These are phyloP conservation scores for Candolleomyces aberdarensis DNA, from an alignment of 768 basidiomycete genomes.

Conservation along the genomic window DNA sequence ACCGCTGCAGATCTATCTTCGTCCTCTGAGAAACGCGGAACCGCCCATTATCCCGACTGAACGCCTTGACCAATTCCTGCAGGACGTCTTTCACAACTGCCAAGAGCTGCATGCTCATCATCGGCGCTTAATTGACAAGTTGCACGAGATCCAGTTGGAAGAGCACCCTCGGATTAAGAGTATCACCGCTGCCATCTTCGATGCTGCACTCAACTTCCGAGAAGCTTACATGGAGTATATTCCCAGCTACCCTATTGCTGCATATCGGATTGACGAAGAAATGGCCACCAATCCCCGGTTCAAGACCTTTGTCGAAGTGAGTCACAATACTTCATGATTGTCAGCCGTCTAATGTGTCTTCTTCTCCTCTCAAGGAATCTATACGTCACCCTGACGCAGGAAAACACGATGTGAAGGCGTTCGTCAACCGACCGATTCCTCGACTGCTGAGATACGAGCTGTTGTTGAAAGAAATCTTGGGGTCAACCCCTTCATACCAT, in stretches of 20 bases:
- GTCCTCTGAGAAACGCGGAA: conserved; percentile 65
- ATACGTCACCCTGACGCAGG: conserved; percentile 72
- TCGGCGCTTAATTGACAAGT: conserved; percentile 67
- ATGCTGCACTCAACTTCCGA: conserved; percentile 89
- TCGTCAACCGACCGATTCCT: conserved; percentile 90
- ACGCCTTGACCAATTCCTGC: conserved; percentile 70
- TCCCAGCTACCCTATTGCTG: conserved; percentile 90
- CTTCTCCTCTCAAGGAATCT: conserved; percentile 30
- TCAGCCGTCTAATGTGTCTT: conserved; percentile 8
- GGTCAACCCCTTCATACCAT: conserved; percentile 69
- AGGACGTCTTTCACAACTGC: conserved; percentile 89
- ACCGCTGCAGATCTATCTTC: conserved; percentile 68
- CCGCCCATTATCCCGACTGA: conserved; percentile 78
- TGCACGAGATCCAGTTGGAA: conserved; percentile 86
- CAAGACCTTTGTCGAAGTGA: conserved; percentile 76
- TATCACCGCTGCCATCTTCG: conserved; percentile 80
- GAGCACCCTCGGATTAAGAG: conserved; percentile 77
- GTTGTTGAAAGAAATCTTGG: conserved; percentile 74
- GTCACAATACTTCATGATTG: conserved; percentile 13
- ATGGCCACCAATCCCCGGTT: conserved; percentile 79
- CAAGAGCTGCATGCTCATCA: conserved; percentile 74
- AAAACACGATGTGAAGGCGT: conserved; percentile 87
- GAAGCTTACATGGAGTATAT: conserved; percentile 93
- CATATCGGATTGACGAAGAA: conserved; percentile 85
- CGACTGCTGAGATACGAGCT: conserved; percentile 87